These are phyloP conservation scores for Cenchrus fungigraminus DNA, from an alignment of 176 grass and related monocot species.

Conservation along the genomic window DNA sequence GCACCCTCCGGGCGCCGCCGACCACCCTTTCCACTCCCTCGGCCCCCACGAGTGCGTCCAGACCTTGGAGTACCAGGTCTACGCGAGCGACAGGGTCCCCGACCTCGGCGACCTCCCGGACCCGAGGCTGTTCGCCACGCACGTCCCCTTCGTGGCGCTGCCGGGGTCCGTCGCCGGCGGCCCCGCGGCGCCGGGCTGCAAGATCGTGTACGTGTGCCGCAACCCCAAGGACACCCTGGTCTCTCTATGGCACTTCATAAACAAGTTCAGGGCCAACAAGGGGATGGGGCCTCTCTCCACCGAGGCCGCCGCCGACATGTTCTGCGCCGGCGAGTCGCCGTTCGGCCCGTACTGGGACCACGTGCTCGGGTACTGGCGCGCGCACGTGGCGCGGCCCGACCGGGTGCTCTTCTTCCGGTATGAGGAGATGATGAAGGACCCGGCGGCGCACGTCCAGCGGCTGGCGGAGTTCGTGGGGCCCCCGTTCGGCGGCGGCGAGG, in stretches of 20 bases:
- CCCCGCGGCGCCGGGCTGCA: not conserved
- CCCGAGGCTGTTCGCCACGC: constrained; percentile 41
- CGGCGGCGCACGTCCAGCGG: not conserved
- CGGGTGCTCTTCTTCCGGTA: constrained; percentile 48
- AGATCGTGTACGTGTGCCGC: constrained; percentile 32
- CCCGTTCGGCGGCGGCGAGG: constrained; percentile 11
- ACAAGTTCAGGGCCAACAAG: not conserved
- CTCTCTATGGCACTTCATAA: not conserved
- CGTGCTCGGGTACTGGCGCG: constrained; percentile 37
- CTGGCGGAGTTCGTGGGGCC: not conserved
- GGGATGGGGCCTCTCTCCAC: not conserved
- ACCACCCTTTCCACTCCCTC: constrained; percentile 25
- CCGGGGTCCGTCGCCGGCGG: not conserved
- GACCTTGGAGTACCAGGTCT: constrained; percentile 19
- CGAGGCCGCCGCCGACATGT: not conserved
- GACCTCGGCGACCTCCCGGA: constrained; percentile 15
- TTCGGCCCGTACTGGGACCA: constrained; percentile 38
- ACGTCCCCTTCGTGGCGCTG: constrained; percentile 31
- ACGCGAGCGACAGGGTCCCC: not conserved
- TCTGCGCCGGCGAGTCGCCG: not conserved
- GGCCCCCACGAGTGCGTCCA: constrained; percentile 33
- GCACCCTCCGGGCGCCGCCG: constrained; percentile 3
- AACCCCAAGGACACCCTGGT: constrained; percentile 35
- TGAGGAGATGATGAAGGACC: constrained; percentile 20
- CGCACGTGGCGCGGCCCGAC: not conserved